Percentiles rank a stretch among this genome's conserved stretches.
Evolutionary conservation across 2,329 filamentous ascomycete genomes (phyloP).

Genomic region (Aspergillus pseudotamarii): DNA sequence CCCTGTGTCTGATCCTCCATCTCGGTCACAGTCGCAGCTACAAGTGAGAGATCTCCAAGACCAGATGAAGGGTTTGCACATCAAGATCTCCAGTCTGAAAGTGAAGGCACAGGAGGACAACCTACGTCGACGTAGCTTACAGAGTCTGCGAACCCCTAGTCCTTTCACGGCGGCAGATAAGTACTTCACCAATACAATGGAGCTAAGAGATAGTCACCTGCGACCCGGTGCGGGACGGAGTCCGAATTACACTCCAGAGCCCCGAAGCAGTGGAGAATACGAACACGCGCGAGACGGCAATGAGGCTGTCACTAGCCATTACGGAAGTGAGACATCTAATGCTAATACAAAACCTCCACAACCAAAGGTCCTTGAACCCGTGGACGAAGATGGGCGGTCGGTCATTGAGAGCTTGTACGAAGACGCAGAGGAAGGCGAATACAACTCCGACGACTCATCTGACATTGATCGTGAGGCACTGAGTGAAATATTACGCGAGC

Average conservation of each 20-base stretch:
- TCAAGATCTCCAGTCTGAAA: slow-evolving; percentile 78
- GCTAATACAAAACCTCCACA: background rate
- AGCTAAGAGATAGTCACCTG: slow-evolving; percentile 36
- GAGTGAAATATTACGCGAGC: slow-evolving; percentile 53
- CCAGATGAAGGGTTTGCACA: slow-evolving; percentile 83
- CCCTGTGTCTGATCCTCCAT: slow-evolving; percentile 51
- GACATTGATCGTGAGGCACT: slow-evolving; percentile 67
- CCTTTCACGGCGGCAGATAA: slow-evolving; percentile 76
- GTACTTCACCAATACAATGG: slow-evolving; percentile 51
- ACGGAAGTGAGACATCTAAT: slow-evolving; percentile 10
- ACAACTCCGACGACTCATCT: slow-evolving; percentile 29
- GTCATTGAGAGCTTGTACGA: slow-evolving; percentile 44
- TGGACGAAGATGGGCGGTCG: slow-evolving; percentile 33
- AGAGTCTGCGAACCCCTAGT: slow-evolving; percentile 73
- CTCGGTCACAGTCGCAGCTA: slow-evolving; percentile 70
- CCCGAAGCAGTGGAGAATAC: slow-evolving; percentile 24
- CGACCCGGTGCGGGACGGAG: slow-evolving; percentile 42
- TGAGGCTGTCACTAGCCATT: slow-evolving; percentile 8
- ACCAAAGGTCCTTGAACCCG: slow-evolving; percentile 13
- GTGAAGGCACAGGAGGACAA: slow-evolving; percentile 79
- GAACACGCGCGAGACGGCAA: slow-evolving; percentile 16
- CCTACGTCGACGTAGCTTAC: slow-evolving; percentile 73
- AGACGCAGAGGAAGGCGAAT: slow-evolving; percentile 46
- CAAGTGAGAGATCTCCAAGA: slow-evolving; percentile 76
- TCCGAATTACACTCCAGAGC: slow-evolving; percentile 29